phyloP scores from a whole-genome alignment of 2,329 filamentous ascomycete species.

The Apiospora saccharicola region DNA sequence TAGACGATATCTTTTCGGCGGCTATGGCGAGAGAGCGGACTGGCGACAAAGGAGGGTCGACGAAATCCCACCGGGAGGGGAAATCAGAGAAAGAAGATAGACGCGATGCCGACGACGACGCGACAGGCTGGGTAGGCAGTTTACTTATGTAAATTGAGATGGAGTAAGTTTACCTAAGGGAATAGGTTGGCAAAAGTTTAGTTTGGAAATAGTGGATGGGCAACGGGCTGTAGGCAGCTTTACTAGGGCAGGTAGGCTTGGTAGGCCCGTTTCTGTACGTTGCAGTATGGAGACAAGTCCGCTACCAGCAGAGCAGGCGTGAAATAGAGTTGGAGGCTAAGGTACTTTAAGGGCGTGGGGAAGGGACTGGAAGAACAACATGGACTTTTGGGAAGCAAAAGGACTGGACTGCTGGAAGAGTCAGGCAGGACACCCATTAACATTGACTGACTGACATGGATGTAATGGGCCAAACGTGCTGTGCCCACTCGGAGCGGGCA shows the following conservation, averaged over 20 bases:
- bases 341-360: constrained; percentile 18
- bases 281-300: constrained; percentile 15
- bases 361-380: constrained; percentile 15
- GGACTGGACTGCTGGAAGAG: constrained; percentile 1
- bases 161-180: constrained; percentile 20
- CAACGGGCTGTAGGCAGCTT: not conserved
- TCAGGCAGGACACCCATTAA: constrained; percentile 12
- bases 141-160: constrained; percentile 21
- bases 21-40: not conserved
- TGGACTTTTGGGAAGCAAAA: constrained; percentile 1
- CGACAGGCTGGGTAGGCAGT: not conserved
- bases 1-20: not conserved
- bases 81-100: not conserved
- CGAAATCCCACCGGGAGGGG: not conserved
- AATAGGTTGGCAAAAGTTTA: constrained; percentile 13
- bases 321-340: constrained; percentile 22
- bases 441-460: constrained; percentile 1
- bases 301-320: constrained; percentile 10
- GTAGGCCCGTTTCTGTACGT: constrained; percentile 17
- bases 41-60: not conserved
- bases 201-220: constrained; percentile 17
- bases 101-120: constrained; percentile 6
- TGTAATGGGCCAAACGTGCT: constrained; percentile 12
- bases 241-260: constrained; percentile 1
- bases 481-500: constrained; percentile 4